These are phyloP conservation scores for Bifiguratus adelaidae DNA, from an alignment of 192 early-diverging fungal species.

Conservation along the genomic window DNA sequence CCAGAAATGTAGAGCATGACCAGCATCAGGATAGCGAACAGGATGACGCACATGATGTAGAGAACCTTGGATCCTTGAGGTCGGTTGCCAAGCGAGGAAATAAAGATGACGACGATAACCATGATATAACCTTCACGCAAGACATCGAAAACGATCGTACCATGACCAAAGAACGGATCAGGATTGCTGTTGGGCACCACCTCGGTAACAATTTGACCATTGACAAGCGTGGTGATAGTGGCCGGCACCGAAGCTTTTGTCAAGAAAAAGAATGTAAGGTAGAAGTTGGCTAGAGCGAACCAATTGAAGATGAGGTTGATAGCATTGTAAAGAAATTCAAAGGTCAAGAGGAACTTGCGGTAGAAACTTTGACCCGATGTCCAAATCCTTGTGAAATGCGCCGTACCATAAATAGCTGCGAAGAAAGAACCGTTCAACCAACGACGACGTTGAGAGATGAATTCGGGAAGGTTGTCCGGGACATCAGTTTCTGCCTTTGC, in stretches of 20 bases:
- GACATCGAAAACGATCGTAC: conserved; percentile 49
- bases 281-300: conserved; percentile 83
- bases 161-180: conserved; percentile 51
- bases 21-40: conserved; percentile 80
- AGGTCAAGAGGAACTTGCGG: conserved; percentile 59
- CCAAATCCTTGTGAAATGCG: conserved; percentile 70
- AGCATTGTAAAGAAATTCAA: conserved; percentile 77
- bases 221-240: conserved; percentile 1
- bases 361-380: conserved; percentile 59
- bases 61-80: conserved; percentile 78
- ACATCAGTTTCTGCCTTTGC: conserved; percentile 90
- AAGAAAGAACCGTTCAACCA: conserved; percentile 96
- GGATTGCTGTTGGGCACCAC: conserved; percentile 21
- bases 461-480: conserved; percentile 73
- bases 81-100: conserved; percentile 83
- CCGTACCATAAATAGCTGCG: conserved; percentile 78
- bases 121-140: conserved; percentile 68
- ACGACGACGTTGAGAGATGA: conserved; percentile 86
- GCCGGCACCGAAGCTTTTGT: conserved; percentile 11
- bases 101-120: conserved; percentile 70
- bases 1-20: conserved; percentile 67
- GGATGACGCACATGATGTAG: conserved; percentile 52
- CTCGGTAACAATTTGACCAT: conserved; percentile 5
- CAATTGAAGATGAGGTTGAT: conserved; percentile 80
- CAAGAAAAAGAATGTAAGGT: conserved; percentile 75